Percentiles rank a stretch among this genome's conserved stretches.
phyloP scores from a whole-genome alignment of 2,329 filamentous ascomycete genomes.

The Fusarium pilosicola region DNA sequence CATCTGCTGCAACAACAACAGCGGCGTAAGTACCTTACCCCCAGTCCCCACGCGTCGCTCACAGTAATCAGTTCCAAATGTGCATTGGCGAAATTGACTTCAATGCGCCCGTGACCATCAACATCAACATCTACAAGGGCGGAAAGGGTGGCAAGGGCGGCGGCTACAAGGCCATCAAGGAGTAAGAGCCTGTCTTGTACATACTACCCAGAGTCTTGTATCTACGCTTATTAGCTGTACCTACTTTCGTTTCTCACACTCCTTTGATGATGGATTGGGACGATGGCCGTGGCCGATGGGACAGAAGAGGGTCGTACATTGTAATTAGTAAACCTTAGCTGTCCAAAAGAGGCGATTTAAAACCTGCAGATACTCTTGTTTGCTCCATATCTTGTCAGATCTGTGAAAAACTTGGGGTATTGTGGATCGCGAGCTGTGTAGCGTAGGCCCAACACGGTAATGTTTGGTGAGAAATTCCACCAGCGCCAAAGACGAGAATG shows the following conservation, averaged over 20 bases:
- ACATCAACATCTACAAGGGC: constrained; percentile 22
- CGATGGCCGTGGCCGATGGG: neutral
- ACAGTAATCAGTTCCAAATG: constrained; percentile 17
- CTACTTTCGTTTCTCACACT: neutral
- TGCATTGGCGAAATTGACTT: constrained; percentile 39
- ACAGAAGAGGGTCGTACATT: neutral
- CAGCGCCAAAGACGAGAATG: neutral
- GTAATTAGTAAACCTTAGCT: neutral
- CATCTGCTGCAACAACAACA: constrained; percentile 12
- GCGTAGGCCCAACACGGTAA: neutral
- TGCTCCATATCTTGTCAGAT: neutral
- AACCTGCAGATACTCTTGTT: neutral
- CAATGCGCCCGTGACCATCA: constrained; percentile 38
- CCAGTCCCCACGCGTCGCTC: fast-evolving
- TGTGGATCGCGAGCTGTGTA: neutral
- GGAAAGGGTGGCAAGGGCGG: neutral
- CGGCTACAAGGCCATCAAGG: neutral
- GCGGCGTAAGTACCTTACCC: constrained; percentile 16
- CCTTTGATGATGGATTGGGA: neutral
- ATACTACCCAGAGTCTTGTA: neutral
- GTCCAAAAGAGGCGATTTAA: neutral
- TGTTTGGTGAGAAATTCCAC: neutral
- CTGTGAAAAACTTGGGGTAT: neutral
- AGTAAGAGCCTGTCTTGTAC: neutral
- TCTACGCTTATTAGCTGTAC: neutral